These are phyloP conservation scores for Rhodocollybia butyracea DNA, from an alignment of 768 basidiomycete genomes.

Conservation along the genomic window DNA sequence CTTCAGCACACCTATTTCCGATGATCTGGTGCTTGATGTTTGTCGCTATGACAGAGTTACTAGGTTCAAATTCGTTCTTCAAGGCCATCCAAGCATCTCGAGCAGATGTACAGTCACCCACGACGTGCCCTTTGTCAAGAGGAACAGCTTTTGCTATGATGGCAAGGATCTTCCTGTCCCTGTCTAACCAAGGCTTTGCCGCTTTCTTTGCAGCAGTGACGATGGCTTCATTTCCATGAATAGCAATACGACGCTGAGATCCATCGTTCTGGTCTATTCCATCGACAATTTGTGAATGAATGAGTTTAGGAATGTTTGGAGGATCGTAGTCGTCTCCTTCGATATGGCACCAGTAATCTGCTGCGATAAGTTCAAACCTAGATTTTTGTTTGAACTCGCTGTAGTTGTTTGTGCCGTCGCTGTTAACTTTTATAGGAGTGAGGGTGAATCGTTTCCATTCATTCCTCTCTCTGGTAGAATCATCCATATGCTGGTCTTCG, in stretches of 20 bases:
- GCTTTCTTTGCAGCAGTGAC: conserved; percentile 8
- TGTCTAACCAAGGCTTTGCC: conserved; percentile 12
- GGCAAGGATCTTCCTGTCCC: conserved; percentile 12
- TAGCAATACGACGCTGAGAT: neutral
- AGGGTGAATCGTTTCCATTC: neutral
- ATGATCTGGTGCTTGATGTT: conserved; percentile 12
- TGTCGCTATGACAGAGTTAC: conserved; percentile 3
- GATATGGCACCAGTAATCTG: conserved; percentile 11
- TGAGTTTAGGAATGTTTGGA: conserved; percentile 11
- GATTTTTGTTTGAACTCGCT: conserved; percentile 10
- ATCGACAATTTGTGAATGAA: neutral
- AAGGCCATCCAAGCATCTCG: conserved; percentile 12
- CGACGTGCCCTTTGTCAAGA: conserved; percentile 6
- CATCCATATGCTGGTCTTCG: too few relatives aligned
- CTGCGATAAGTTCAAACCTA: conserved; percentile 9
- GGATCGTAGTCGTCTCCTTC: conserved; percentile 10
- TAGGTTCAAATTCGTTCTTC: conserved; percentile 14
- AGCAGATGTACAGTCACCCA: conserved; percentile 8
- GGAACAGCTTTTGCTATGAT: conserved; percentile 13
- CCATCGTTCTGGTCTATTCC: conserved; percentile 7
- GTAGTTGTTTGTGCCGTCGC: conserved; percentile 2
- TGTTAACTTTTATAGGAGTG: neutral
- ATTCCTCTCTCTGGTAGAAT: too few relatives aligned
- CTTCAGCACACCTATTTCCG: neutral
- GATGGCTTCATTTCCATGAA: conserved; percentile 8